phyloP scores from a whole-genome alignment of 106 monocot genomes.

The Acorus calamus region DNA sequence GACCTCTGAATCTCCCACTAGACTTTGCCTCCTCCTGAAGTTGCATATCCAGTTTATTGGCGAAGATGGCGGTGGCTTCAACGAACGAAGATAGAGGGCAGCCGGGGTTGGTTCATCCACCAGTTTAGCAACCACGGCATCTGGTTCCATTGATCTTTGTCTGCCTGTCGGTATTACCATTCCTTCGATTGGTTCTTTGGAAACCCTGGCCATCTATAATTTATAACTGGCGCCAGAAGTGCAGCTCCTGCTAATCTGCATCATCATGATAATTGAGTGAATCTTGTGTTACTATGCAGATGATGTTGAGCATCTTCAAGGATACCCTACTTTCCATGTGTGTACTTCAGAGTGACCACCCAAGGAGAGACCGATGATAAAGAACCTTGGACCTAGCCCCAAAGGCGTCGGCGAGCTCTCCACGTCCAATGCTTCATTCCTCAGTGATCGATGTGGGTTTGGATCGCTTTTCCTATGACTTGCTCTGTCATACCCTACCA shows the following conservation, averaged over 20 bases:
- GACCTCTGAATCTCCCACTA: constrained; percentile 25
- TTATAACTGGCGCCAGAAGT: constrained; percentile 48
- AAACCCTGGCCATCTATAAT: constrained; percentile 64
- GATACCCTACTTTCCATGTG: constrained; percentile 44
- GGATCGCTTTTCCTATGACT: constrained; percentile 74
- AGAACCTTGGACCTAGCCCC: constrained; percentile 41
- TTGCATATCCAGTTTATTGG: constrained; percentile 37
- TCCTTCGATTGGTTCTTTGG: constrained; percentile 21
- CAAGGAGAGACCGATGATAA: constrained; percentile 46
- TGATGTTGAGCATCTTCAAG: too few species aligned
- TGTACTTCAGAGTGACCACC: constrained; percentile 70
- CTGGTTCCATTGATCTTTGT: constrained; percentile 68
- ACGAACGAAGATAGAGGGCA: constrained; percentile 57
- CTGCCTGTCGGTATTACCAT: constrained; percentile 25
- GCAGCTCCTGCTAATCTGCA: constrained; percentile 60
- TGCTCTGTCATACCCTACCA: constrained; percentile 66
- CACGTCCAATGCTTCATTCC: constrained; percentile 50
- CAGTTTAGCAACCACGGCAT: constrained; percentile 63
- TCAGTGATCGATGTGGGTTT: constrained; percentile 45
- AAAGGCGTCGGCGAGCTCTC: constrained; percentile 61
- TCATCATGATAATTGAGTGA: not conserved
- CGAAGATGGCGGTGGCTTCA: constrained; percentile 29
- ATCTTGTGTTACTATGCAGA: too few species aligned
- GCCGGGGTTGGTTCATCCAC: constrained; percentile 68
- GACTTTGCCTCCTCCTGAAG: constrained; percentile 8